Percentiles rank a stretch among this genome's conserved stretches.
phyloP scores from a whole-genome alignment of 2,329 filamentous ascomycete species.

The Exophiala calicioides region DNA sequence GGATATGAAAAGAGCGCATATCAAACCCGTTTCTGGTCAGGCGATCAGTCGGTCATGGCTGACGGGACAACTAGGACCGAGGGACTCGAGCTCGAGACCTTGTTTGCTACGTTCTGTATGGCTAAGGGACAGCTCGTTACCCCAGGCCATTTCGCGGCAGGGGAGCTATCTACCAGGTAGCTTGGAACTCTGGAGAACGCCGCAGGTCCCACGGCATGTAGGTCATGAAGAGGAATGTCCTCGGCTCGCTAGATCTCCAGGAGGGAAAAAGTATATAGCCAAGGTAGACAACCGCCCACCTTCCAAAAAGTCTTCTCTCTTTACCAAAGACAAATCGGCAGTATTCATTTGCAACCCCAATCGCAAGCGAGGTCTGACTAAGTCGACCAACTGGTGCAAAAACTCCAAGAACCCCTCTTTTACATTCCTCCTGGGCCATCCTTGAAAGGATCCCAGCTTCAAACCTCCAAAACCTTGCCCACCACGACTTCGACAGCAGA shows the following conservation, averaged over 20 bases:
- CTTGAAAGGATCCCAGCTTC: neutral
- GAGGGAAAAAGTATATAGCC: conserved; percentile 1
- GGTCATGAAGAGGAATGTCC: no score
- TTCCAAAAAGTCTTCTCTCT: neutral
- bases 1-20: neutral
- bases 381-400: no score
- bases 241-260: no score
- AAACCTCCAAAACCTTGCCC: neutral
- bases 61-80: conserved; percentile 1
- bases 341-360: no score
- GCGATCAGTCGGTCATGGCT: neutral
- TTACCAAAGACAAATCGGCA: no score
- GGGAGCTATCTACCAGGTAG: neutral
- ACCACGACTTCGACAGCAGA: neutral
- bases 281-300: neutral
- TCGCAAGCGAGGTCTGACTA: neutral
- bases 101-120: no score
- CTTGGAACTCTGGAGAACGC: neutral
- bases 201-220: no score
- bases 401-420: neutral
- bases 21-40: neutral
- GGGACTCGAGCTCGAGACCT: neutral
- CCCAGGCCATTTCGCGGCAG: neutral
- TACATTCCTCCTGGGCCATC: neutral
- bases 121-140: no score